phyloP scores from a whole-genome alignment of 2,329 filamentous ascomycete genomes.

The Verticillium longisporum region DNA sequence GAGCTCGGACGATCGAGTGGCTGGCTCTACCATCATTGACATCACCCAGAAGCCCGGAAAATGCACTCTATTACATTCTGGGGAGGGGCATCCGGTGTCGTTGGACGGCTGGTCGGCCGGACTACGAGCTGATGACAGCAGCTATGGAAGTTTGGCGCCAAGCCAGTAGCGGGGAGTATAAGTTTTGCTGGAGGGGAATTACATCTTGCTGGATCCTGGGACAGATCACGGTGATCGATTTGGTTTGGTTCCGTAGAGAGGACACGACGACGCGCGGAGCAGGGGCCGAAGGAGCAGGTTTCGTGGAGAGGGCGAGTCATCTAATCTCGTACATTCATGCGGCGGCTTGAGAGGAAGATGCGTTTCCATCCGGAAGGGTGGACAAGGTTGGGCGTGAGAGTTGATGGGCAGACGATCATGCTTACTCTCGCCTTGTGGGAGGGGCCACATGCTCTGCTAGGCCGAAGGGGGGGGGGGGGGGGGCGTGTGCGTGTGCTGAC shows the following conservation, averaged over 20 bases:
- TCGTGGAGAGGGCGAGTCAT: background rate
- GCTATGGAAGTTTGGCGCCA: background rate
- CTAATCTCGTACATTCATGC: conserved; percentile 2
- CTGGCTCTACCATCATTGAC: too few species aligned
- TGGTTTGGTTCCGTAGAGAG: background rate
- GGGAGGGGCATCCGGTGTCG: background rate
- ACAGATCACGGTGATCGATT: background rate
- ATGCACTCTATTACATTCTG: background rate
- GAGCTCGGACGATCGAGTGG: too few species aligned
- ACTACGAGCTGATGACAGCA: background rate
- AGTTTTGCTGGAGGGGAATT: background rate
- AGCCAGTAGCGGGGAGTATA: background rate
- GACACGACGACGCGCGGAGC: background rate
- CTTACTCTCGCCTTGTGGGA: conserved; percentile 9
- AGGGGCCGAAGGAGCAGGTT: background rate
- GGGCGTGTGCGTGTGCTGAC: too few species aligned
- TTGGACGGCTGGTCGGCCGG: background rate
- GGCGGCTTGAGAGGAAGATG: background rate
- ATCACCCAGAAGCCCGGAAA: background rate
- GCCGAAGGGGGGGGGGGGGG: background rate
- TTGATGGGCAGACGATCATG: conserved; percentile 6
- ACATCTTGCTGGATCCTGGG: background rate
- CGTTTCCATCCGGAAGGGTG: background rate
- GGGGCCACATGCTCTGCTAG: background rate
- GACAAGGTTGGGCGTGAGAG: background rate